Conservation (phyloP, 1,284 basidiomycete species). For the Rhodotorula sp. region DNA sequence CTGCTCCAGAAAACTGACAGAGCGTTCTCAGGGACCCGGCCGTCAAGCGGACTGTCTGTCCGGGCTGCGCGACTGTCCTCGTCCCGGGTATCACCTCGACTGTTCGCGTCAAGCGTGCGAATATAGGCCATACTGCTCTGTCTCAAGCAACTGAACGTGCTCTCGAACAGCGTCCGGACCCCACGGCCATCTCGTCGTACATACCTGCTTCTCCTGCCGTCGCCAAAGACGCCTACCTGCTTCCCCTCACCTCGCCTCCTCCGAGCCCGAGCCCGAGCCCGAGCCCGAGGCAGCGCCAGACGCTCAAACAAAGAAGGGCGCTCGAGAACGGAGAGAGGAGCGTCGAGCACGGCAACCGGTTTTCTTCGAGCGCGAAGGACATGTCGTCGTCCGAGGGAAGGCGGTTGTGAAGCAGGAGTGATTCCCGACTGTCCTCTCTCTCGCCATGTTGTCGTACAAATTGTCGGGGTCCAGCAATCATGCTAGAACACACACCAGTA, state of each 20-base stretch:
- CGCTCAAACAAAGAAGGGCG: not conserved
- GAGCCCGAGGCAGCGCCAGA: not conserved
- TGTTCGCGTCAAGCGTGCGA: slow-evolving; percentile 64
- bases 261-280: not conserved
- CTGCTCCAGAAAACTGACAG: not conserved
- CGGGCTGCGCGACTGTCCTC: slow-evolving; percentile 62
- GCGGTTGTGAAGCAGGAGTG: not conserved
- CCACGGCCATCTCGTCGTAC: slow-evolving; percentile 28
- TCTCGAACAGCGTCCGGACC: slow-evolving; percentile 16
- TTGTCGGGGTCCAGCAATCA: not conserved
- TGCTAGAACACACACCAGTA: slow-evolving; percentile 3
- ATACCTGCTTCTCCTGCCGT: slow-evolving; percentile 24
- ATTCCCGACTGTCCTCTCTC: too few relatives aligned
- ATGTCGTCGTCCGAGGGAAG: slow-evolving; percentile 14
- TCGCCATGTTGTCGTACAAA: not conserved
- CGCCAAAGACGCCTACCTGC: slow-evolving; percentile 23
- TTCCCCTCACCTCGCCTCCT: slow-evolving; percentile 13
- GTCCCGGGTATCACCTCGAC: slow-evolving; percentile 64
- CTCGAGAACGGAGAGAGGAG: slow-evolving; percentile 3
- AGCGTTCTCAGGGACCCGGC: slow-evolving; percentile 62
- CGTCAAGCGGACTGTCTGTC: slow-evolving; percentile 72
- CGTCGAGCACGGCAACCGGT: slow-evolving; percentile 12
- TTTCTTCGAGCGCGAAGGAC: slow-evolving; percentile 29
- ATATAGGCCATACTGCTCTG: slow-evolving; percentile 22
- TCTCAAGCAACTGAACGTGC: not conserved